Evolutionary conservation across 2,329 filamentous ascomycete genomes (phyloP).

Genomic region (Monilinia aucupariae): DNA sequence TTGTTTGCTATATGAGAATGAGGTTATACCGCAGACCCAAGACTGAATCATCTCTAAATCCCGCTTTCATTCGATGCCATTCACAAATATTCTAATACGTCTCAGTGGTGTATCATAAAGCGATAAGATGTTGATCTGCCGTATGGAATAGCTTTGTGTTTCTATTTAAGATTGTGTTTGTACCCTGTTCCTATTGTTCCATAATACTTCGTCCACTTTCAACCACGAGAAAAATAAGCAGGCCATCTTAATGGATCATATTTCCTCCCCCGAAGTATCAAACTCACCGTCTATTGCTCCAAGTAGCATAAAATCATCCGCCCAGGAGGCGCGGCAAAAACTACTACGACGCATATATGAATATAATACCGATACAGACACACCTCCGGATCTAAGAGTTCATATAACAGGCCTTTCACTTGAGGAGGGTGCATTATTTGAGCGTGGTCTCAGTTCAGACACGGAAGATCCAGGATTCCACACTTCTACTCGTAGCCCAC

Average conservation of each 20-base stretch:
- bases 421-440: neutral
- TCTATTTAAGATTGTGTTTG: neutral
- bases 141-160: neutral
- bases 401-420: conserved; percentile 9
- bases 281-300: neutral
- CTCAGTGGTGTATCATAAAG: neutral
- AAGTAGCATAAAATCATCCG: neutral
- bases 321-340: neutral
- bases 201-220: neutral
- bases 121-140: neutral
- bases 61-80: neutral
- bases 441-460: neutral
- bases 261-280: neutral
- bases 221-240: neutral
- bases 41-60: neutral
- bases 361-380: neutral
- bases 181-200: neutral
- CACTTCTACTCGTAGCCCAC: neutral
- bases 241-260: neutral
- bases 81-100: neutral
- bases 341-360: neutral
- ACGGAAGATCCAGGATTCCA: neutral
- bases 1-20: neutral
- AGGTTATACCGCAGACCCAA: neutral
- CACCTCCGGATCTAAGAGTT: neutral